A percentile compares a stretch with the other conserved stretches of the same genome.
These are phyloP conservation scores for Vaccinium myrtillus DNA, from an alignment of 148 eudicot genomes.

Conservation along the genomic window DNA sequence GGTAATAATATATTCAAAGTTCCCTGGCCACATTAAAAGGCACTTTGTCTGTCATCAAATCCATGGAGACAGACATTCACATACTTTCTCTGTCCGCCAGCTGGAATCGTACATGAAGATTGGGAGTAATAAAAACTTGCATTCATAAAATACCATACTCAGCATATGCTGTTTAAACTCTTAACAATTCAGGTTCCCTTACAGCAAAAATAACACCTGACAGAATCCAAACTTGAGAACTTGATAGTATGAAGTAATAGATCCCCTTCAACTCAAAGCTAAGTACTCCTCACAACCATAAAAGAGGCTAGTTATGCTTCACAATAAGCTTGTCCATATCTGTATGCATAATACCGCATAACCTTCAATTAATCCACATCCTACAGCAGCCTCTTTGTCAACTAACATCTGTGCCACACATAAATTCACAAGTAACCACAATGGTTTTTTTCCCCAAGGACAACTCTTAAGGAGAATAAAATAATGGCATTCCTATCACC, in stretches of 20 bases:
- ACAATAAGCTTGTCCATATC: not conserved
- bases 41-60: conserved; percentile 3
- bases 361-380: conserved; percentile 26
- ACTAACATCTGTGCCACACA: conserved; percentile 31
- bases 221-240: conserved; percentile 19
- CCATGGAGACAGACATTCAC: conserved; percentile 7
- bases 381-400: conserved; percentile 31
- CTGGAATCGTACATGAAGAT: conserved; percentile 15
- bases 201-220: conserved; percentile 23
- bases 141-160: conserved; percentile 18
- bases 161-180: conserved; percentile 16
- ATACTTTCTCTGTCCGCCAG: conserved; percentile 13
- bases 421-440: conserved; percentile 24
- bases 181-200: conserved; percentile 18
- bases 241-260: not conserved
- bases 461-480: conserved; percentile 4
- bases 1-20: conserved; percentile 4
- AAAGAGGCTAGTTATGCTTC: conserved; percentile 12
- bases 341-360: conserved; percentile 14
- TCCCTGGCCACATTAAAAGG: conserved; percentile 17
- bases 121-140: conserved; percentile 21
- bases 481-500: not conserved
- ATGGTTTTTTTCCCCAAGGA: conserved; percentile 9
- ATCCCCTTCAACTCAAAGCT: conserved; percentile 18
- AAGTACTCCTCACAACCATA: conserved; percentile 8